Conservation (phyloP, 2,329 filamentous ascomycete genomes). For the Rutstroemia sp. region DNA sequence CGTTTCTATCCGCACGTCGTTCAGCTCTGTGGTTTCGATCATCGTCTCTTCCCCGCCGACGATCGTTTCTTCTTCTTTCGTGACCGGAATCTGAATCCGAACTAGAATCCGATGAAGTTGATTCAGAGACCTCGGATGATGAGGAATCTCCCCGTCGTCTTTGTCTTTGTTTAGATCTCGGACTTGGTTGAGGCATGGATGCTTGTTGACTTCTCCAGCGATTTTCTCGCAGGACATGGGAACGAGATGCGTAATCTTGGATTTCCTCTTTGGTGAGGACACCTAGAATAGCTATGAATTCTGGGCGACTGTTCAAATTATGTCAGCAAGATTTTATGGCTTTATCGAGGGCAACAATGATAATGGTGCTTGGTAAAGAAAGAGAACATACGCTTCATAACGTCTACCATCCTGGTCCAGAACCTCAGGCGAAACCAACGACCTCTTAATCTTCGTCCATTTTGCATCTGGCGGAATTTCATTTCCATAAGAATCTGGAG, state of each 20-base stretch:
- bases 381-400: constrained; percentile 42
- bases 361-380: background rate
- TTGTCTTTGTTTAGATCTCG: background rate
- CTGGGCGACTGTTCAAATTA: constrained; percentile 35
- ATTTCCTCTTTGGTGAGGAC: constrained; percentile 46
- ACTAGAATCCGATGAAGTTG: background rate
- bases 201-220: constrained; percentile 12
- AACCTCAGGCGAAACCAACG: constrained; percentile 50
- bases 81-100: background rate
- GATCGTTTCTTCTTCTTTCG: background rate
- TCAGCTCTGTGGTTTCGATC: background rate
- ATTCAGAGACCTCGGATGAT: background rate
- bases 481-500: constrained; percentile 49
- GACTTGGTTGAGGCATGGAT: background rate
- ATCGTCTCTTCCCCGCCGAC: background rate
- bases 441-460: constrained; percentile 52
- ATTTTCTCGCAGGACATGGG: constrained; percentile 31
- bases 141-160: background rate
- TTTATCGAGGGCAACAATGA: background rate
- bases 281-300: constrained; percentile 54
- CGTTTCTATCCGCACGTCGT: background rate
- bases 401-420: constrained; percentile 47
- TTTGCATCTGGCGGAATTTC: constrained; percentile 49
- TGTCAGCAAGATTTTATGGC: constrained; percentile 4
- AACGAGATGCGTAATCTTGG: constrained; percentile 39